Evolutionary conservation across 2,329 filamentous ascomycete species (phyloP).

Genomic region (Aureobasidium leucospermi): DNA sequence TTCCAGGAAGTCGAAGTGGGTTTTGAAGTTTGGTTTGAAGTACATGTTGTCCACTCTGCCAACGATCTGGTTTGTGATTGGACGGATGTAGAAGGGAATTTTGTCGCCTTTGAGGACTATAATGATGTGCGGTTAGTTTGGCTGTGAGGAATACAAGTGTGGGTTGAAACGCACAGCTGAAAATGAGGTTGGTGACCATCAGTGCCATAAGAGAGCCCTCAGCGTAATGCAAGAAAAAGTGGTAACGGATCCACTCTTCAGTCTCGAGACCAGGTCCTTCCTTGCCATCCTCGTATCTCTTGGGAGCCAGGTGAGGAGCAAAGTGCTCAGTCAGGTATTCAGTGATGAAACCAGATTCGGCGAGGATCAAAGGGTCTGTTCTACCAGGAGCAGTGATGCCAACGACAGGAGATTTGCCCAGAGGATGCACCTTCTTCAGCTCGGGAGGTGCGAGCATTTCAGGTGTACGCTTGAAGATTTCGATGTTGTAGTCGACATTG

Average conservation of each 20-base stretch:
- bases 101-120: slow-evolving; percentile 16
- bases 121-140: background rate
- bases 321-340: slow-evolving; percentile 74
- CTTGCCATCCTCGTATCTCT: slow-evolving; percentile 45
- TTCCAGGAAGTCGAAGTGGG: slow-evolving; percentile 46
- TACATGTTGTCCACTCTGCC: slow-evolving; percentile 38
- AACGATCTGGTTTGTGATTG: slow-evolving; percentile 52
- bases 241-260: slow-evolving; percentile 53
- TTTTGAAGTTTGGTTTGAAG: slow-evolving; percentile 40
- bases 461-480: slow-evolving; percentile 63
- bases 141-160: no score
- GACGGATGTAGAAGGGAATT: slow-evolving; percentile 63
- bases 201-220: slow-evolving; percentile 78
- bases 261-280: slow-evolving; percentile 49
- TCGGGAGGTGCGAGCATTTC: slow-evolving; percentile 66
- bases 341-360: slow-evolving; percentile 73
- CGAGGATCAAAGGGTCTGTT: slow-evolving; percentile 54
- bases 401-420: slow-evolving; percentile 81
- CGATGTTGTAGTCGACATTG: slow-evolving; percentile 68
- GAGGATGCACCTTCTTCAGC: slow-evolving; percentile 69
- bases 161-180: slow-evolving; percentile 40
- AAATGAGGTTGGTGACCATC: slow-evolving; percentile 57
- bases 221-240: slow-evolving; percentile 72
- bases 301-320: slow-evolving; percentile 44
- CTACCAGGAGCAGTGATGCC: slow-evolving; percentile 48